phyloP scores from a whole-genome alignment of 352 stramenopile species.

The Pythium insidiosum region DNA sequence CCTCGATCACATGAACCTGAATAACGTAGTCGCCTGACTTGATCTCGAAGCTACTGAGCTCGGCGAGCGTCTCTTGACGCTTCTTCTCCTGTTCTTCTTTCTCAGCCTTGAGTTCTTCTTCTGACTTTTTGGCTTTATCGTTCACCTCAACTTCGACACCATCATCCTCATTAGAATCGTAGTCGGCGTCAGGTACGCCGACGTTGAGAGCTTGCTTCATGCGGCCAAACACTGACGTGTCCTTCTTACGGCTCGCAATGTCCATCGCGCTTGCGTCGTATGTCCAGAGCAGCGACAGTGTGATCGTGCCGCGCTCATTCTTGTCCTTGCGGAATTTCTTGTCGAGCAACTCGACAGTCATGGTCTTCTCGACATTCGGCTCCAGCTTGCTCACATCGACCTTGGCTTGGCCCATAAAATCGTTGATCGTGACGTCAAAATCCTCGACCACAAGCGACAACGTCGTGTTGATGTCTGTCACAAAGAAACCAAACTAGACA shows the following conservation, averaged over 20 bases:
- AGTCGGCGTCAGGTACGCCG: slow-evolving; percentile 55
- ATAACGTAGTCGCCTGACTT: slow-evolving; percentile 85
- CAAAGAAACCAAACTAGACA: slow-evolving; percentile 53
- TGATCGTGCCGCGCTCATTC: slow-evolving; percentile 39
- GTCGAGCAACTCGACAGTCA: slow-evolving; percentile 46
- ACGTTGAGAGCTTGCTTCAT: slow-evolving; percentile 30
- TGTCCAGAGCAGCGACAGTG: slow-evolving; percentile 53
- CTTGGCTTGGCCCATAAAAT: slow-evolving; percentile 69
- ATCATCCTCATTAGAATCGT: slow-evolving; percentile 65
- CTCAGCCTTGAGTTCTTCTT: slow-evolving; percentile 66
- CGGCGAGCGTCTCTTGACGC: slow-evolving; percentile 60
- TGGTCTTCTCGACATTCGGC: slow-evolving; percentile 42
- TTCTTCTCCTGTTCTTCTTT: slow-evolving; percentile 67
- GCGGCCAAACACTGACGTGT: slow-evolving; percentile 38
- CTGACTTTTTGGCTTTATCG: slow-evolving; percentile 32
- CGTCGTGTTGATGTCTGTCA: slow-evolving; percentile 41
- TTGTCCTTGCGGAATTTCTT: slow-evolving; percentile 69
- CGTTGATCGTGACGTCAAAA: slow-evolving; percentile 68
- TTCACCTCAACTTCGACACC: slow-evolving; percentile 57
- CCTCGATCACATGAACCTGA: slow-evolving; percentile 89
- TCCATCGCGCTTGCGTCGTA: slow-evolving; percentile 38
- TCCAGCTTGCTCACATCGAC: slow-evolving; percentile 44
- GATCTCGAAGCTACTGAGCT: slow-evolving; percentile 78
- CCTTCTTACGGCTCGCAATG: slow-evolving; percentile 68
- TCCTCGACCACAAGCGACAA: slow-evolving; percentile 59